These are phyloP conservation scores for Arabidopsis thaliana DNA, from an alignment of 345 rosid species.

Conservation along the genomic window TAIR10.1 NC_003074.8:19439001-19439500, in stretches of 20 bases:
- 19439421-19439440: slow-evolving; percentile 7
- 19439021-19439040: not conserved
- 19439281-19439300: slow-evolving; percentile 9
- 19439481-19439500: slow-evolving; percentile 7
- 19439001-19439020: slow-evolving; percentile 15
- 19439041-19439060: not conserved
- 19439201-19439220: slow-evolving; percentile 38
- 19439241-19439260: slow-evolving; percentile 13
- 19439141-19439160: slow-evolving; percentile 37
- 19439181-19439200: slow-evolving; percentile 18
- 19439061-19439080: not conserved
- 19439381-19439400: not conserved
- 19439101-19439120: slow-evolving; percentile 6
- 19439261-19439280: not conserved
- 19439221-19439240: slow-evolving; percentile 33
- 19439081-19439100: not conserved
- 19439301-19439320: slow-evolving; percentile 14
- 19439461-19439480: not conserved
- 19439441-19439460: slow-evolving; percentile 3
- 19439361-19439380: not conserved
- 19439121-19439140: slow-evolving; percentile 17
- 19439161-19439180: slow-evolving; percentile 28
- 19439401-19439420: not conserved
- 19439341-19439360: slow-evolving; percentile 26
- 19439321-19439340: slow-evolving; percentile 11